phyloP scores from a whole-genome alignment of 177 flowering plant species.

The Tripterygium wilfordii region DNA sequence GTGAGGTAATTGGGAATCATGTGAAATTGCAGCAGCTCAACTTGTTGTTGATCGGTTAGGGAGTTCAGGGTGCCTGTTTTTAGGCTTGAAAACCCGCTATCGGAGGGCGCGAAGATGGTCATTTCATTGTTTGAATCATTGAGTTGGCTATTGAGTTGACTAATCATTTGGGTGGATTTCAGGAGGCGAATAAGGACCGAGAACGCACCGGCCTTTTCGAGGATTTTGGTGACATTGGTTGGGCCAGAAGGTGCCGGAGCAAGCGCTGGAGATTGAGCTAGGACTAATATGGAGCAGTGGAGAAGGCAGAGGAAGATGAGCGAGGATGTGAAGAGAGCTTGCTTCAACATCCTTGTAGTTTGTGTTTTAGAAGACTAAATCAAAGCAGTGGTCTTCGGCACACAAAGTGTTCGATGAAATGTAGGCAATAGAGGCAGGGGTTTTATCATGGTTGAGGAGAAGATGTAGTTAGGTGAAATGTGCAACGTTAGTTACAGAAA shows the following conservation, averaged over 20 bases:
- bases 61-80: constrained; percentile 27
- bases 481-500: constrained; percentile 1
- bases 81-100: constrained; percentile 22
- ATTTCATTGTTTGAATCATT: constrained; percentile 18
- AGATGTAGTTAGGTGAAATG: constrained; percentile 4
- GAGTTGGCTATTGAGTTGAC: constrained; percentile 16
- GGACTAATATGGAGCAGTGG: constrained; percentile 22
- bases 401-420: constrained; percentile 6
- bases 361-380: too few species aligned
- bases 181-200: constrained; percentile 19
- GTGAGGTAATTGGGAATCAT: constrained; percentile 38
- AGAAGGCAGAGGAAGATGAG: constrained; percentile 13
- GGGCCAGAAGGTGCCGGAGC: constrained; percentile 47
- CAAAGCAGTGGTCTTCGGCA: background rate
- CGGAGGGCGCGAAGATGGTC: constrained; percentile 27
- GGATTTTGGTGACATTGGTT: constrained; percentile 22
- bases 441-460: constrained; percentile 12
- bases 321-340: background rate
- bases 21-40: constrained; percentile 22
- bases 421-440: constrained; percentile 1
- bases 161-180: constrained; percentile 15
- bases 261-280: constrained; percentile 20
- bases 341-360: constrained; percentile 3
- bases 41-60: constrained; percentile 18
- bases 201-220: constrained; percentile 25